Base-by-base conservation (phyloP, 176 grass and related monocot genomes). In the Microstegium vimineum region DNA sequence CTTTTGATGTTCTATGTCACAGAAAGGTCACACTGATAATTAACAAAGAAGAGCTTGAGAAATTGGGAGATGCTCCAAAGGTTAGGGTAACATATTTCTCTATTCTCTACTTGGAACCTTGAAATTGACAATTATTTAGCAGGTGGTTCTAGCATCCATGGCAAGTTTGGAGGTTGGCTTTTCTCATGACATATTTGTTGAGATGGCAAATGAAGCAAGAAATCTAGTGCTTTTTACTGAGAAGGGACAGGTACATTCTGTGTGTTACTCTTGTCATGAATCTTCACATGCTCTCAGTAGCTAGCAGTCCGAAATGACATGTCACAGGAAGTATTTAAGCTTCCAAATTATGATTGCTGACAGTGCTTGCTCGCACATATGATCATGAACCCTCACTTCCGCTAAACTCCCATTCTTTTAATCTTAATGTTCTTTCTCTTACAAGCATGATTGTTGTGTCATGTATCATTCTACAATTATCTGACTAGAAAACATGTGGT, bases 161-260 rank as follows among this genome's bases (percentile, higher is more conserved):
- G 92, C 92, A 69, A 98, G 95, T 84, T 67, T 98, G 80, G 92
- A 94, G 75, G 95, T 94, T 81, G 92, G 95, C 33, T 98, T 94
- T 89, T 98, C 95, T 79, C 95, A 98, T 92, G 95, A 98, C 75
- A 91, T 98, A 87, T 98, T 98, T 93, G 95, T 94, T 80, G 95
- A 98, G 41, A 90, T 94, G 87, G 92, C 95, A 82, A 81, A 87
- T 61, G 95, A 94, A 62, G 75, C 88, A 73, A 98, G 87, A 85
- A 94, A 98, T 87, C 79, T 94, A 67, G 88, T 98, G 74, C 92
- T 98, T 75, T 98, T 98, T 83, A 94, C 92, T 75, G 92, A 98
- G 78, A 98, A 89, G 68, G 92, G 95, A 64, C 95, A 98, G 92
- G 95, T 98, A 91, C 51, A 45, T 85, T 36, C 51, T 77, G 14